Evolutionary conservation across 805 yeast species (phyloP), one percentile per base, ranked within the genome.

Genomic region (Yarrowia sp.): DNA sequence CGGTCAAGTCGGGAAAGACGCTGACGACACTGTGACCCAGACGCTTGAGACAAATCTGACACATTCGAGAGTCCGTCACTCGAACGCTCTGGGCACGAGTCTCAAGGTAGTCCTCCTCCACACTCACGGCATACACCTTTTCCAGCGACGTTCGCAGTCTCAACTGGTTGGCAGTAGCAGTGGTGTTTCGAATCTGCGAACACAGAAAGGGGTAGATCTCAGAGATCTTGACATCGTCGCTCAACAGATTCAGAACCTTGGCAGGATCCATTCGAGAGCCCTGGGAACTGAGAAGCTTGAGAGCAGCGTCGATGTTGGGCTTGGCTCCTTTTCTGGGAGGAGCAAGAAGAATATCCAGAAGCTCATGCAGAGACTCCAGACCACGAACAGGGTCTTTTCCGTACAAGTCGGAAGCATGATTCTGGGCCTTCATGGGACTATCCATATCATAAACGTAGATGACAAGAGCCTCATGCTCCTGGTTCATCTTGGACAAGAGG

Each of bases 11-110:
- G 0, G 82, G 82, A 36, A 78, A 77, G 24, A 81, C 81, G 49
- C 84, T 78, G 33, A 85, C 74, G 1, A 87, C 83, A 52, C 83
- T 80, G 67, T 79, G 79, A 2, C 86, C 87, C 35, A 88, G 75
- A 12, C 77, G 73, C 68, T 85, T 85, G 22, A 78, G 75, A 74
- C 96, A 90, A 17, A 84, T 79, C 2, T 74, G 70, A 71, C 96
- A 90, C n/a, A 72, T 73, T 36, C 80, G 74, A 19, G 79, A 77
- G 14, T 82, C 80, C 12, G 82, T 75, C 22, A 84, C 64, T 52
- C 68, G 72, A 2, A 75, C 76, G 73, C 70, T 77, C 70, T 65
- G 74, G 67, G 72, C 78, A 69, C 73, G 79, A 43, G 73, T 70
- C 24, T 72, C 72, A 67, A 80, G 77, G n/a, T 81, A 74, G 52